Evolutionary conservation across 2,329 filamentous ascomycete species (phyloP), one percentile per base, ranked within the genome.

Genomic region (Rosellinia necatrix): DNA sequence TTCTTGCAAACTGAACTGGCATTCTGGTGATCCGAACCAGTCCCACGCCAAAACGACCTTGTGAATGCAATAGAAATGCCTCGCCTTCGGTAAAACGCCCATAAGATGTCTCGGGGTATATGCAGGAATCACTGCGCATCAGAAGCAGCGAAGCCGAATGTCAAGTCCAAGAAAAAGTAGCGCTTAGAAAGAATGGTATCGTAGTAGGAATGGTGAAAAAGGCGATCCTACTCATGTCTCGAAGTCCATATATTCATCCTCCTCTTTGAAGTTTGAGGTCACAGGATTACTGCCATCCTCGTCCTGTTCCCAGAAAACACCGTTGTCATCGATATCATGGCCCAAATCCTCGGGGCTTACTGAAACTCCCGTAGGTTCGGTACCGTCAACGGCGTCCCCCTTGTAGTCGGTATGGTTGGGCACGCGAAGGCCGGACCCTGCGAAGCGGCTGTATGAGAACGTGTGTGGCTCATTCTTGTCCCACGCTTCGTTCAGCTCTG

Each of bases 321-420:
- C 83, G 67, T 75, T 68, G 42, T 82, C 80, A 29, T 72, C 74
- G 48, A 83, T 69, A 60, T 84, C 81, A 10, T 75, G 75, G 19
- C 68, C 69, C 32, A 78, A 64, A 22, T 75, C 76, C 43, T 69
- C 76, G 1, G 78, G 88, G 78, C 70, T 88, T 75, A 74, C 81
- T 75, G 74, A 85, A 51, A 66, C 74, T 66, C 64, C 74, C 62
- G 76, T 72, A 41, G 64, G 69, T 41, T 71, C 68, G 42, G 72
- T 75, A 49, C 80, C 79, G 57, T 82, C 80, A 21, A 93, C 69
- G 7, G 89, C 78, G 42, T 96, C 91, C 38, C 94, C 94, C 57
- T 91, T 88, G 66, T 93, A 86, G 72, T 96, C 94, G 42, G 94
- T 99, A 73, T 94, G 92, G 64, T 92, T 90, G 15, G 94, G 94